Evolutionary conservation across 2,329 filamentous ascomycete species (phyloP).

Genomic region (Pezicula radicicola): DNA sequence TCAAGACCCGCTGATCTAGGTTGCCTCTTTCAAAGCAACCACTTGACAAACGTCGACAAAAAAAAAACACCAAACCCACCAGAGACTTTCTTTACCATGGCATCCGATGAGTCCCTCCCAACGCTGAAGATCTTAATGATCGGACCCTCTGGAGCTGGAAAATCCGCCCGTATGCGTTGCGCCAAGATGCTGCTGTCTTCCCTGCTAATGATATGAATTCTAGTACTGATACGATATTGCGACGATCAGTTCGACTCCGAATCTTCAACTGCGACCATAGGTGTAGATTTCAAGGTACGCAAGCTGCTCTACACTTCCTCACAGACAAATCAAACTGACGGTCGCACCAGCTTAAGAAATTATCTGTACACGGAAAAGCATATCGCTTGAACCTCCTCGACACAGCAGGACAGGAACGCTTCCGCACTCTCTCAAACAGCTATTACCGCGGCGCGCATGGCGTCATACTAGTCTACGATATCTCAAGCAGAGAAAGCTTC

Average conservation of each 20-base stretch:
- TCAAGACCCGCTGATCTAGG: too few species aligned
- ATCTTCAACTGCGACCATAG: slow-evolving; percentile 51
- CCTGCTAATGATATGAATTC: slow-evolving; percentile 6
- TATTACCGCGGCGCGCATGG: slow-evolving; percentile 96
- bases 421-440: slow-evolving; percentile 87
- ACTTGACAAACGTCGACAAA: slow-evolving; percentile 1
- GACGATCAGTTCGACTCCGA: slow-evolving; percentile 56
- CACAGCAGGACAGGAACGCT: slow-evolving; percentile 93
- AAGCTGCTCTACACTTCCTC: neutral
- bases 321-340: neutral
- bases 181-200: neutral
- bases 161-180: slow-evolving; percentile 45
- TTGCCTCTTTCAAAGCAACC: neutral
- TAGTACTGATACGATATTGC: slow-evolving; percentile 53
- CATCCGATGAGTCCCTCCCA: slow-evolving; percentile 43
- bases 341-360: slow-evolving; percentile 43
- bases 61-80: slow-evolving; percentile 9
- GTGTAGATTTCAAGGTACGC: slow-evolving; percentile 52
- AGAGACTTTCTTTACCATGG: slow-evolving; percentile 27
- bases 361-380: slow-evolving; percentile 47
- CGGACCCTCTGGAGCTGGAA: slow-evolving; percentile 53
- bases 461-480: slow-evolving; percentile 93
- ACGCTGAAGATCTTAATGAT: slow-evolving; percentile 53
- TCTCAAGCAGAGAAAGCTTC: slow-evolving; percentile 61
- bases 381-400: slow-evolving; percentile 61